These are phyloP conservation scores for Pezicula radicicola DNA, from an alignment of 2,329 filamentous ascomycete species.

Conservation along the genomic window DNA sequence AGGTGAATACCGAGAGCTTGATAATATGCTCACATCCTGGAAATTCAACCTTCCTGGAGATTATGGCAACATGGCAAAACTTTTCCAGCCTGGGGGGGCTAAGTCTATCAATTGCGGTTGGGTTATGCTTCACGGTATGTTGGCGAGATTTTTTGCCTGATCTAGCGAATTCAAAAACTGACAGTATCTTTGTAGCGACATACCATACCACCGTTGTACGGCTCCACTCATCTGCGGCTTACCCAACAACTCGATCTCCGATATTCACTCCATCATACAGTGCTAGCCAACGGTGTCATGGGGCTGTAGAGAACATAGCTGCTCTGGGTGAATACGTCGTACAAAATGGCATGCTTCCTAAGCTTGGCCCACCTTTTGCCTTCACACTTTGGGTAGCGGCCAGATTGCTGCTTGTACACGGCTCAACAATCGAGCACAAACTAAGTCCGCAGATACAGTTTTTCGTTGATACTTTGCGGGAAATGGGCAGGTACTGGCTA, in stretches of 20 bases:
- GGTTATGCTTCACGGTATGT: constrained; percentile 73
- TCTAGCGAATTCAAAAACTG: constrained; percentile 1
- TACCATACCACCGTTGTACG: constrained; percentile 89
- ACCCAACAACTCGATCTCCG: constrained; percentile 82
- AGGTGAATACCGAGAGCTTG: constrained; percentile 78
- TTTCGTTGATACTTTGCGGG: constrained; percentile 76
- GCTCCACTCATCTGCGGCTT: constrained; percentile 87
- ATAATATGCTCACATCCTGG: constrained; percentile 77
- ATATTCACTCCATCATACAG: constrained; percentile 89
- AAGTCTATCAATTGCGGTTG: constrained; percentile 76
- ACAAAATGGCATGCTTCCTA: constrained; percentile 69
- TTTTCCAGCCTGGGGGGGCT: constrained; percentile 67
- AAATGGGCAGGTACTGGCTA: constrained; percentile 82
- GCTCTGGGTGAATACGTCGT: constrained; percentile 76
- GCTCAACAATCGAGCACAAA: constrained; percentile 82
- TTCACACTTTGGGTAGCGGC: constrained; percentile 93
- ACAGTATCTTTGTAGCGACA: constrained; percentile 48
- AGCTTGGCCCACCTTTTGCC: constrained; percentile 85
- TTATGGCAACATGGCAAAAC: constrained; percentile 78
- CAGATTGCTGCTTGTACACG: constrained; percentile 81
- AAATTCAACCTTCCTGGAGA: constrained; percentile 80
- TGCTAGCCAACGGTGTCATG: constrained; percentile 78
- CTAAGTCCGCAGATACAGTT: constrained; percentile 76
- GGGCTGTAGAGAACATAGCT: constrained; percentile 79
- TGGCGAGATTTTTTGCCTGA: neutral